These are phyloP conservation scores for Penicillium sp. DNA, from an alignment of 2,329 filamentous ascomycete species.

Conservation along the genomic window DNA sequence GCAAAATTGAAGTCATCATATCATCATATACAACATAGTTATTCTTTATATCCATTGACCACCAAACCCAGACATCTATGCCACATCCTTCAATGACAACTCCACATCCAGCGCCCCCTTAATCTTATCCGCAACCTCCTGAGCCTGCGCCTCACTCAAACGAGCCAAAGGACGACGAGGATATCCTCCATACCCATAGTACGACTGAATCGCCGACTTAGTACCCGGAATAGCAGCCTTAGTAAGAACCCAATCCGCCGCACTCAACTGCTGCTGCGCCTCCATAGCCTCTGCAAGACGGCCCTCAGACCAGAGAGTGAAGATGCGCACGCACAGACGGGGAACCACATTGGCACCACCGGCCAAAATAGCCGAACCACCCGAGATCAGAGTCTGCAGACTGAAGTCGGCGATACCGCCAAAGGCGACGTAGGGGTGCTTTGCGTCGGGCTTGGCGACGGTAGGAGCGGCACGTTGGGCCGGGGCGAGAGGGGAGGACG, in stretches of 20 bases:
- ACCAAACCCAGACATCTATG: conserved; percentile 12
- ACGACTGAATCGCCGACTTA: conserved; percentile 81
- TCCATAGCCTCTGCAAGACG: conserved; percentile 76
- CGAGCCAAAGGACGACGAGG: conserved; percentile 67
- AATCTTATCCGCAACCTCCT: conserved; percentile 43
- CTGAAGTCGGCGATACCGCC: conserved; percentile 90
- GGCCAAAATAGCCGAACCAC: conserved; percentile 84
- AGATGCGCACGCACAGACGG: conserved; percentile 80
- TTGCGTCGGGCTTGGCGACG: conserved; percentile 39
- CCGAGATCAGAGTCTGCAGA: conserved; percentile 78
- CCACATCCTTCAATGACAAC: conserved; percentile 43
- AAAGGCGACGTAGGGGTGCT: conserved; percentile 76
- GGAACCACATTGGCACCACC: conserved; percentile 88
- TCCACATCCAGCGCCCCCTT: conserved; percentile 46
- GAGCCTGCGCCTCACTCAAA: conserved; percentile 39
- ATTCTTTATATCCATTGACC: conserved; percentile 13
- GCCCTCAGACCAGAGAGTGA: conserved; percentile 76
- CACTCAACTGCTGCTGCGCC: conserved; percentile 76
- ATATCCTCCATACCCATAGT: conserved; percentile 82
- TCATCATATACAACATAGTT: conserved; percentile 19
- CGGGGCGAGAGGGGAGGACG: conserved; percentile 48
- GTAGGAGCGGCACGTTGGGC: conserved; percentile 31
- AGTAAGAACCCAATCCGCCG: conserved; percentile 83
- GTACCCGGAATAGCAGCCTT: conserved; percentile 85
- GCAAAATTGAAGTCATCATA: conserved; percentile 8